A percentile compares a stretch with the other conserved stretches of the same genome.
Evolutionary conservation across 1,284 basidiomycete species (phyloP).

Genomic region (Pisolithus thermaeus): DNA sequence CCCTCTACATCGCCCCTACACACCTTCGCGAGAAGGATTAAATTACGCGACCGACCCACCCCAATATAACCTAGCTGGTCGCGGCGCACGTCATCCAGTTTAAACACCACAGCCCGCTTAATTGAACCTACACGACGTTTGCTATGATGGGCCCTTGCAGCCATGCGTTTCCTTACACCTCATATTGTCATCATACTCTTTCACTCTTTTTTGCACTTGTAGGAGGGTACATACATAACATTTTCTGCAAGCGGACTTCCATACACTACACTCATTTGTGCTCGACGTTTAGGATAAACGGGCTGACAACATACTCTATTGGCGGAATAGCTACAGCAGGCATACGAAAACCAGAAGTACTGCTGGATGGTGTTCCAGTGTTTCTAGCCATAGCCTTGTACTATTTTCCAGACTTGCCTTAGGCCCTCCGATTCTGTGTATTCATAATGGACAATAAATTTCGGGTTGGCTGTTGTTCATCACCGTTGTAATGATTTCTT

Average conservation of each 20-base stretch:
- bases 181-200: slow-evolving; percentile 6
- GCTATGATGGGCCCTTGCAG: slow-evolving; percentile 9
- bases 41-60: slow-evolving; percentile 12
- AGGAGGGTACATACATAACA: slow-evolving; percentile 15
- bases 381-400: not conserved
- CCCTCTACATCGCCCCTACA: slow-evolving; percentile 44
- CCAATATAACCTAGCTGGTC: slow-evolving; percentile 19
- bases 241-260: slow-evolving; percentile 8
- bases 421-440: not conserved
- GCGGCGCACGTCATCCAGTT: slow-evolving; percentile 34
- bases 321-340: not conserved
- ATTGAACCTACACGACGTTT: slow-evolving; percentile 1
- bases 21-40: slow-evolving; percentile 15
- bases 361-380: slow-evolving; percentile 5
- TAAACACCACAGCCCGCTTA: not conserved
- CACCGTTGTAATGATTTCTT: too few relatives aligned
- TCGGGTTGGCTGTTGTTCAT: too few relatives aligned
- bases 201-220: slow-evolving; percentile 9
- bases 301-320: slow-evolving; percentile 1
- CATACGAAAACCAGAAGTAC: not conserved
- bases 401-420: not conserved
- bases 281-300: not conserved
- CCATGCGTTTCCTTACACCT: slow-evolving; percentile 3
- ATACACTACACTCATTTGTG: slow-evolving; percentile 3
- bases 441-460: not conserved